Conservation (phyloP, 1,284 basidiomycete genomes). For the Cryptococcus sp. region DNA sequence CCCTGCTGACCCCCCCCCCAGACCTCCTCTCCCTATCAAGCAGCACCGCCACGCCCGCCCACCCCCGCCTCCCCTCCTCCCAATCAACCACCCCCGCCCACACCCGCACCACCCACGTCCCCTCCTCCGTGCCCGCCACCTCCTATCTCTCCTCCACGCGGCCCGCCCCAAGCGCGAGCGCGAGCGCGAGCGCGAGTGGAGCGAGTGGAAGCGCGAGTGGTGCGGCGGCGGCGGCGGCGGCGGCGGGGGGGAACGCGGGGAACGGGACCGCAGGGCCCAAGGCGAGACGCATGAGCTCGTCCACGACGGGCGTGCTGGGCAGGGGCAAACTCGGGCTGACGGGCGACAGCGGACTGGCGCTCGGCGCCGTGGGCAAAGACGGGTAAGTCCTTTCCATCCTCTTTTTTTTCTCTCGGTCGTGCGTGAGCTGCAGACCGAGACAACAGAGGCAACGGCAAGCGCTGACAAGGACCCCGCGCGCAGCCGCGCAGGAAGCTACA, state of each 20-base stretch:
- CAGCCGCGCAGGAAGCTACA: constrained; percentile 26
- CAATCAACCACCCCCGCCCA: constrained; percentile 12
- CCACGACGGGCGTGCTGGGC: constrained; percentile 44
- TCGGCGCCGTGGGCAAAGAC: constrained; percentile 27
- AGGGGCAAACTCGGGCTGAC: constrained; percentile 43
- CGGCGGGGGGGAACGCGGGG: constrained; percentile 1
- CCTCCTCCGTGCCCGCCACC: constrained; percentile 35
- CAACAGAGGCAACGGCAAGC: neutral
- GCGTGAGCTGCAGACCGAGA: neutral
- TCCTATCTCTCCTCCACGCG: constrained; percentile 38
- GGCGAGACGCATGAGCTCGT: constrained; percentile 42
- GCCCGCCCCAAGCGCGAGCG: constrained; percentile 15
- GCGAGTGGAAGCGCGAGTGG: neutral
- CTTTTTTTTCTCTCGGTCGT: neutral
- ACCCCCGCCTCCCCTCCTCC: constrained; percentile 14
- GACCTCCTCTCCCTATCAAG: constrained; percentile 40
- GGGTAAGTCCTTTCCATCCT: constrained; percentile 29
- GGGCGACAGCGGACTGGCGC: constrained; percentile 25
- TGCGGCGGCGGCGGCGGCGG: neutral
- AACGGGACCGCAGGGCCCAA: constrained; percentile 16
- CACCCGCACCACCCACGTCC: constrained; percentile 19
- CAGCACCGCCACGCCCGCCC: constrained; percentile 8
- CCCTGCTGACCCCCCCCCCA: constrained; percentile 9
- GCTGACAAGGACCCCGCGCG: neutral
- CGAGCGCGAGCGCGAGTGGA: constrained; percentile 2